Evolutionary conservation across 2,329 filamentous ascomycete species (phyloP).

Genomic region (Scedosporium boydii): DNA sequence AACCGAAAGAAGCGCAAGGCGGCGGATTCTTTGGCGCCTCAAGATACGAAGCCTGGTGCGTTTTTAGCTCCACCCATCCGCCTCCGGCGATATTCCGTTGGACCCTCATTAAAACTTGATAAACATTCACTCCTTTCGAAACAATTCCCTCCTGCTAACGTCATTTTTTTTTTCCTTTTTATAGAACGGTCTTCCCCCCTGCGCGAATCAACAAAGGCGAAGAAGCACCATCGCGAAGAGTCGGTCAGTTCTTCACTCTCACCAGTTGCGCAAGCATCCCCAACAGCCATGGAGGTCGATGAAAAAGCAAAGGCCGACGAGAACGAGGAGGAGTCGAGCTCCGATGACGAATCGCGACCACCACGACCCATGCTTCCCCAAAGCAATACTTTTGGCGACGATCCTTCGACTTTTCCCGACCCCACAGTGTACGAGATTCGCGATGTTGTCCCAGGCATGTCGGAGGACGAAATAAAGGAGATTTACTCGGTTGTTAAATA

Average conservation of each 20-base stretch:
- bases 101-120: background rate
- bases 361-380: constrained; percentile 59
- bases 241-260: constrained; percentile 53
- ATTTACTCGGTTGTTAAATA: constrained; percentile 84
- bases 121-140: background rate
- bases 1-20: constrained; percentile 74
- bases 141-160: constrained; percentile 9
- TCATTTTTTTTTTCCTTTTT: background rate
- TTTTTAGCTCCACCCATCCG: constrained; percentile 8
- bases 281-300: constrained; percentile 50
- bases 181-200: constrained; percentile 45
- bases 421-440: constrained; percentile 92
- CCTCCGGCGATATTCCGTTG: background rate
- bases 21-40: constrained; percentile 45
- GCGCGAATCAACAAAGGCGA: constrained; percentile 39
- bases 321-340: constrained; percentile 37
- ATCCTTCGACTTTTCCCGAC: constrained; percentile 84
- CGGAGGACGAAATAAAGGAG: constrained; percentile 73
- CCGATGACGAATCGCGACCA: constrained; percentile 50
- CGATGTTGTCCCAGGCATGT: constrained; percentile 63
- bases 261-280: constrained; percentile 40
- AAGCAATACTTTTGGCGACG: constrained; percentile 82
- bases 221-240: constrained; percentile 42
- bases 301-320: constrained; percentile 36
- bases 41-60: constrained; percentile 32